phyloP scores from a whole-genome alignment of 192 early-diverging fungal species.

The Chytriomyces hyalinus region DNA sequence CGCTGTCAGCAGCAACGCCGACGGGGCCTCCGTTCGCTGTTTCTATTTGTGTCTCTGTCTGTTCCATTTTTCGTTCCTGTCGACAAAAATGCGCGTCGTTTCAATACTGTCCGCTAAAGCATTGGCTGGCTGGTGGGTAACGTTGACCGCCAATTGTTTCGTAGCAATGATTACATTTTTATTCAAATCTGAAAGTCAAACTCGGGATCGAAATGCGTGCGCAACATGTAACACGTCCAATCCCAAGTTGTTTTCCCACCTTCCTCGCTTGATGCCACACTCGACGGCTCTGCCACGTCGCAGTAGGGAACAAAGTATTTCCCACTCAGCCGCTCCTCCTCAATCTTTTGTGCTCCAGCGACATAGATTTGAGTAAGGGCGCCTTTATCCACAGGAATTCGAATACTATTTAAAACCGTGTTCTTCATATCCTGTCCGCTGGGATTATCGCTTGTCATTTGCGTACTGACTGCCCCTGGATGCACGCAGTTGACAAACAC shows the following conservation, averaged over 20 bases:
- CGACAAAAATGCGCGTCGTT: too few species aligned
- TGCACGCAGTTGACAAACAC: slow-evolving; percentile 59
- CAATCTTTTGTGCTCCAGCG: slow-evolving; percentile 35
- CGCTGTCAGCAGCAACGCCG: too few species aligned
- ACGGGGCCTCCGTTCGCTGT: too few species aligned
- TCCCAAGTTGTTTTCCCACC: slow-evolving; percentile 35
- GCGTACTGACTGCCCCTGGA: slow-evolving; percentile 51
- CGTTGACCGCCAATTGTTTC: background rate
- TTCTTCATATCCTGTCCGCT: background rate
- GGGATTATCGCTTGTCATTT: slow-evolving; percentile 18
- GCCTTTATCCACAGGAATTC: slow-evolving; percentile 41
- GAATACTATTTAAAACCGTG: slow-evolving; percentile 12
- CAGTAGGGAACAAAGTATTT: slow-evolving; percentile 50
- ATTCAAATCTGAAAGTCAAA: slow-evolving; percentile 1
- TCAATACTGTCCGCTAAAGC: too few species aligned
- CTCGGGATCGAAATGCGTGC: background rate
- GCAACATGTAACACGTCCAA: slow-evolving; percentile 29
- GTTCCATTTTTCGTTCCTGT: too few species aligned
- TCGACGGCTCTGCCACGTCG: slow-evolving; percentile 2
- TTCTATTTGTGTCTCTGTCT: too few species aligned
- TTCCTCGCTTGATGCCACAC: slow-evolving; percentile 11
- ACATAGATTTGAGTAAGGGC: slow-evolving; percentile 45
- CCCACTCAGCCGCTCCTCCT: slow-evolving; percentile 28
- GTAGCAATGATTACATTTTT: background rate
- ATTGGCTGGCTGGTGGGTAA: too few species aligned